Base-by-base conservation (phyloP, 345 rosid genomes). In the Hevea brasiliensis region DNA sequence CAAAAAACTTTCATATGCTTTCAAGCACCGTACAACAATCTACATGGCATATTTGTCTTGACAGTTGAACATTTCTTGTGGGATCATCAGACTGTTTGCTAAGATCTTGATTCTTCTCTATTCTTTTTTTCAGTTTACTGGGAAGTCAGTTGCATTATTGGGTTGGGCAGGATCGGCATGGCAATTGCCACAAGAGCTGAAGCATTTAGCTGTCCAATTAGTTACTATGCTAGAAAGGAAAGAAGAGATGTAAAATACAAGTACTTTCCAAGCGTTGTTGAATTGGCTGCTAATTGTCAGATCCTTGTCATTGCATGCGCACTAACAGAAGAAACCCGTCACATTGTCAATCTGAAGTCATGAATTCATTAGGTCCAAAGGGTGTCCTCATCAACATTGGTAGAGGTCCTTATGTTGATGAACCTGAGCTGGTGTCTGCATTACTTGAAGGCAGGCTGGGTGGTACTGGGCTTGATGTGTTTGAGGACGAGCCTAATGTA, bases 401-500 rank as follows among this genome's bases (percentile, higher is more conserved):
- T 10, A 73, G 94, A 50, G 94, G 94, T 51, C 79, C 86, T 24
- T 87, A 79, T 23, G 77, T 89, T 44, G 88, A 89, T 69, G 91
- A 89, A 73, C 82, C 84, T 0, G 89, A 83, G 80, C 84, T 87
- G 14, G 87, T 89, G 44, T 84, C 90, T 59, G 94, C 94, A 37
- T 65, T 89, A 73, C 72, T 79, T 1, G 87, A 89, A 74, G 89
- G 91, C 29, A 82, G 91, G 64, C 70, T 87, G 37, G 88, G 86
- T 26, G 89, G 93, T 45, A 91, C 89, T 0, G 89, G 93, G 4
- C 85, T 89, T 0, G 91, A 89, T 65, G 94, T 89, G 29, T 89
- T 74, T 37, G 85, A 83, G 56, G 76, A 87, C 14, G 94, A 89
- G 68, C 91, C 91, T 14, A 76, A 83, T 4, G 87, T 81, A 23